Base-by-base conservation (phyloP, 2,329 filamentous ascomycete genomes). In the Trichoderma harzianum region DNA sequence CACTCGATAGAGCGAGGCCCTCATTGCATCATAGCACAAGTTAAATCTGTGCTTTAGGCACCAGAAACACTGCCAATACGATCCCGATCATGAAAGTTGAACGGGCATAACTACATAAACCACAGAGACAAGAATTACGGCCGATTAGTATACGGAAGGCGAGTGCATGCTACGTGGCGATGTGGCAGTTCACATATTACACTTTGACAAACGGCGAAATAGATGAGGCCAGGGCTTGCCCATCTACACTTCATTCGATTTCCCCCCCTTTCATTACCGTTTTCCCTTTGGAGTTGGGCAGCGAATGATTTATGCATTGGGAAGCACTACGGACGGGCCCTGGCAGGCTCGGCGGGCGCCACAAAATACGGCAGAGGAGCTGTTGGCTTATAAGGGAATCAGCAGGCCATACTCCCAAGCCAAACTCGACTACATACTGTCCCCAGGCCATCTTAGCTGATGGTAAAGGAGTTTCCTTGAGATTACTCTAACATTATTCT, bases 251-350 rank as follows among this genome's bases (percentile, higher is more conserved):
- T 53, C 28, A 36, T 36, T 51, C 26, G 21, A 21, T 11, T 47
- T 28, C 21, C 8, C 12, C 51, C 34, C 47, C 28, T 71, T 61
- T 65, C 36, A 57, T 47, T 32, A 24, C 24, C 34, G 39, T 69
- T 60, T 55, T 24, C 43, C 43, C 28, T 64, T 28, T 18, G 61
- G 69, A 66, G 61, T 71, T 36, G 51, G 36, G 32, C 36, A 60
- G 61, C 69, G 51, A 58, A 65, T 64, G 60, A 65, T 58, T 61
- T 66, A 71, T 36, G 60, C 47, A 34, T 60, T 36, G 30, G 69
- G 61, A 43, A 32, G 30, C 28, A 39, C 24, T 39, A 71, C 21
- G 36, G 69, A 60, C 62, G 64, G 43, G 63, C 70, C 62, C 43
- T 28, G 62, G 30, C 26, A 55, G 70, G 53, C 64, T 68, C 53